Evolutionary conservation across 139 green algal genomes (phyloP).

Genomic region (Gonium pectorale): DNA sequence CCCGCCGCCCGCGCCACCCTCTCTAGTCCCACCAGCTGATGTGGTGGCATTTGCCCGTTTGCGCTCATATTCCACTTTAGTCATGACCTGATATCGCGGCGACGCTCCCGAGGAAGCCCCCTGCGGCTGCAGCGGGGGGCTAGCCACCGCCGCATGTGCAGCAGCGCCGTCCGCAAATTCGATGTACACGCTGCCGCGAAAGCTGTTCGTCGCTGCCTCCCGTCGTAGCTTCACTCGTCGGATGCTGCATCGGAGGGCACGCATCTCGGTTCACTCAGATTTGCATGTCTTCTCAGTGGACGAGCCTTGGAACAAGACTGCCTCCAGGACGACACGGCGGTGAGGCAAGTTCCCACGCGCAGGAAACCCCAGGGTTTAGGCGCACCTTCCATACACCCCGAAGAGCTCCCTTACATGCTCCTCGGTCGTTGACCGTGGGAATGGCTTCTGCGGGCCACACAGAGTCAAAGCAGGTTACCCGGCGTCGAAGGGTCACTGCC

Average conservation of each 20-base stretch:
- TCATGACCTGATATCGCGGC: conserved; percentile 7
- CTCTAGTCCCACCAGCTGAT: not conserved
- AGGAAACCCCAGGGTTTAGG: too few species aligned
- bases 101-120: not conserved
- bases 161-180: conserved; percentile 1
- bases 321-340: too few species aligned
- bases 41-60: not conserved
- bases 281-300: too few species aligned
- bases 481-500: too few species aligned
- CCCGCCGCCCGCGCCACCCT: not conserved
- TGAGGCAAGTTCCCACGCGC: too few species aligned
- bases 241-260: too few species aligned
- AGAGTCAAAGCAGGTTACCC: too few species aligned
- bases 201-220: conserved; percentile 33
- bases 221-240: conserved; percentile 19
- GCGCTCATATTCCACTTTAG: conserved; percentile 18
- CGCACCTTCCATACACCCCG: conserved; percentile 19
- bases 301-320: too few species aligned
- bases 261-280: too few species aligned
- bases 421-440: conserved; percentile 10
- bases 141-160: conserved; percentile 1
- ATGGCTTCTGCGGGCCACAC: conserved; percentile 1
- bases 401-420: conserved; percentile 23
- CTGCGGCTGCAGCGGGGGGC: conserved; percentile 15
- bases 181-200: conserved; percentile 20